Percentiles rank a stretch among this genome's conserved stretches.
These are phyloP conservation scores for Penstemon eatonii DNA, from an alignment of 257 asterid genomes.

Conservation along the genomic window DNA sequence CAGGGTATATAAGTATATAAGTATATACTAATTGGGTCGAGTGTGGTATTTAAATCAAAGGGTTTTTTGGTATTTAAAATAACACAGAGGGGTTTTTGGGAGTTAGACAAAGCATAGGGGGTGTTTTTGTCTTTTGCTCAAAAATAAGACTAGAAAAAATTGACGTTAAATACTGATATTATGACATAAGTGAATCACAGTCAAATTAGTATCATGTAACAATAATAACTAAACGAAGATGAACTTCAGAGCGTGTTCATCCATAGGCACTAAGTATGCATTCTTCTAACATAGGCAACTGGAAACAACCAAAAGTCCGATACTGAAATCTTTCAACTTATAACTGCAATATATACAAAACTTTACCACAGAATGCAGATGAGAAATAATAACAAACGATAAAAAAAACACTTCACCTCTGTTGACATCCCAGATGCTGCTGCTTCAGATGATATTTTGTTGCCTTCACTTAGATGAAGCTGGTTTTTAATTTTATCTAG, in stretches of 20 bases:
- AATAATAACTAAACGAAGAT: conserved; percentile 17
- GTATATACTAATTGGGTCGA: too few relatives aligned
- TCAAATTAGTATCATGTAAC: background rate
- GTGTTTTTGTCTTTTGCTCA: too few relatives aligned
- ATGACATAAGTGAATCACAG: background rate
- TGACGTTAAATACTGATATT: background rate
- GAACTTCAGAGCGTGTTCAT: conserved; percentile 4
- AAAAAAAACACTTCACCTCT: conserved; percentile 57
- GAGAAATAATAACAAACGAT: background rate
- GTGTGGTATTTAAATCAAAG: too few relatives aligned
- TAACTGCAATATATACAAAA: background rate
- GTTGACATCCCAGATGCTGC: conserved; percentile 41
- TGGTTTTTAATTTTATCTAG: conserved; percentile 55
- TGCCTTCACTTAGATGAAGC: conserved; percentile 44
- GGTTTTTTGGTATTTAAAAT: too few relatives aligned
- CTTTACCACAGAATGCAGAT: conserved; percentile 18
- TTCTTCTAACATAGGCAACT: conserved; percentile 7
- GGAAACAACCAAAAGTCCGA: conserved; percentile 4
- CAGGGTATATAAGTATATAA: too few relatives aligned
- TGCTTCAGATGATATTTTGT: conserved; percentile 36
- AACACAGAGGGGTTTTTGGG: too few relatives aligned
- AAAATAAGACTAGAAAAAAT: background rate
- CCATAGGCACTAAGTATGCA: conserved; percentile 1
- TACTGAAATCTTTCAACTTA: conserved; percentile 13
- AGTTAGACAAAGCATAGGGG: too few relatives aligned